A percentile compares a stretch with the other conserved stretches of the same genome.
Evolutionary conservation across 2,329 filamentous ascomycete genomes (phyloP).

Genomic region (Sporothrix euskadiensis): DNA sequence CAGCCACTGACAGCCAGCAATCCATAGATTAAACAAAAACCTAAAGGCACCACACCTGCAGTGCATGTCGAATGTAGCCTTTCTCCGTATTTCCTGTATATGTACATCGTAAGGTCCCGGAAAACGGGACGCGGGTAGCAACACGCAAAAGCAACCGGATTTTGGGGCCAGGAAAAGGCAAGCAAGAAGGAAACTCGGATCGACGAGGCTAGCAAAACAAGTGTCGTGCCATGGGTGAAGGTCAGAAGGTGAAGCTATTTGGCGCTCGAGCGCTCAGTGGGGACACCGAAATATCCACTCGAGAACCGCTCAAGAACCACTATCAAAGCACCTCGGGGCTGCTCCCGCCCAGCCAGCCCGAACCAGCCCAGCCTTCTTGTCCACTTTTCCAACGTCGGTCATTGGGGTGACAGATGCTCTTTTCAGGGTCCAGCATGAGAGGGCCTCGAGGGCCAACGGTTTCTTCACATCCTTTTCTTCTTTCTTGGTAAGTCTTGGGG

Average conservation of each 20-base stretch:
- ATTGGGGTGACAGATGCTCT: background rate
- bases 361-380: too few relatives aligned
- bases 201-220: slow-evolving; percentile 20
- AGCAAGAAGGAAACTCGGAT: slow-evolving; percentile 14
- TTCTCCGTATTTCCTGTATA: background rate
- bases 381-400: background rate
- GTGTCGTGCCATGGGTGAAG: background rate
- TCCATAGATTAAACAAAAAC: background rate
- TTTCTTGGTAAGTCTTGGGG: background rate
- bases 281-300: slow-evolving; percentile 1
- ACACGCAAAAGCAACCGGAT: background rate
- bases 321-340: background rate
- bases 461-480: background rate
- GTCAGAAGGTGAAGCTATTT: background rate
- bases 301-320: background rate
- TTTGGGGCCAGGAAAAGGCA: background rate
- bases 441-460: background rate
- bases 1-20: background rate
- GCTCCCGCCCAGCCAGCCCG: background rate
- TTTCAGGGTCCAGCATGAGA: background rate
- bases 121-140: background rate
- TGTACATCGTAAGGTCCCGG: background rate
- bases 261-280: background rate
- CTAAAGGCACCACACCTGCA: background rate
- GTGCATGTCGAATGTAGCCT: background rate